Evolutionary conservation across 495 filamentous ascomycete genomes (phyloP).

Genomic region (Letharia lupina): DNA sequence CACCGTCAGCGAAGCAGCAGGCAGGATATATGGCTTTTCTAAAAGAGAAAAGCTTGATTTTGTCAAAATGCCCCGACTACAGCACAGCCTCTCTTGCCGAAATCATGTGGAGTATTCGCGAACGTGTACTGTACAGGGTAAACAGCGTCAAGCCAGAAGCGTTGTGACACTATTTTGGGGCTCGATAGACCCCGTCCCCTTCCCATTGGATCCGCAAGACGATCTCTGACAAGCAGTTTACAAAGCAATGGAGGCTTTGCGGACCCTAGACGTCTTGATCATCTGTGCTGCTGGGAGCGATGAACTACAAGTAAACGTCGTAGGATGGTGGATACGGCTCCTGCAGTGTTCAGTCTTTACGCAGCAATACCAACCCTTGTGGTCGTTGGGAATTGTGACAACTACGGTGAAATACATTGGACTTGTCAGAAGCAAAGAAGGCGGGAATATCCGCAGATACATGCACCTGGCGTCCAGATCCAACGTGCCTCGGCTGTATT

Average conservation of each 20-base stretch:
- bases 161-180: no score
- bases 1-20: conserved; percentile 16
- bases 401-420: background rate
- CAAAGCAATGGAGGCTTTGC: background rate
- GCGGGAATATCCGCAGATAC: background rate
- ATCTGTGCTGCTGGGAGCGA: background rate
- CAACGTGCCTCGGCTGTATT: background rate
- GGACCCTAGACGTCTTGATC: background rate
- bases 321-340: background rate
- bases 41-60: conserved; percentile 9
- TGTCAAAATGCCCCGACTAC: conserved; percentile 12
- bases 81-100: background rate
- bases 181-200: background rate
- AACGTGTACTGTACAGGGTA: no score
- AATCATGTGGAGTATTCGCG: background rate
- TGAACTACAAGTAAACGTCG: background rate
- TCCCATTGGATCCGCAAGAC: background rate
- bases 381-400: background rate
- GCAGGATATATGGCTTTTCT: background rate
- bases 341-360: background rate
- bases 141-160: no score
- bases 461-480: conserved; percentile 13
- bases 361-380: background rate
- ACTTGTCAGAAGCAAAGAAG: no score
- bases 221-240: background rate